Evolutionary conservation across 2,329 filamentous ascomycete species (phyloP).

Genomic region (Microcyclospora tardicrescens): DNA sequence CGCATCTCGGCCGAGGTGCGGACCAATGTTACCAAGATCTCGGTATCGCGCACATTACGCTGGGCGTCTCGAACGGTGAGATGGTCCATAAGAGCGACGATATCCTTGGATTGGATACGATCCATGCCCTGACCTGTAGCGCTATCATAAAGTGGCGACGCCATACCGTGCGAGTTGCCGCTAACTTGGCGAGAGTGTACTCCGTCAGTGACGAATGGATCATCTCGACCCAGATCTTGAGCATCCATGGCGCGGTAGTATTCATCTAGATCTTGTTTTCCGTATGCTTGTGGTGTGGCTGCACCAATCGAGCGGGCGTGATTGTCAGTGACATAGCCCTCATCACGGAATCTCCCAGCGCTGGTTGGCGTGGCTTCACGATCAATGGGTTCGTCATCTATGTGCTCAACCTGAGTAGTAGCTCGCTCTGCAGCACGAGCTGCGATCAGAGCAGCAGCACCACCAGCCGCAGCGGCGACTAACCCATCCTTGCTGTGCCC

Average conservation of each 20-base stretch:
- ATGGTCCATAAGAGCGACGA: constrained; percentile 95
- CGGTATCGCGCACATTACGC: constrained; percentile 87
- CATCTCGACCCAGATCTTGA: constrained; percentile 30
- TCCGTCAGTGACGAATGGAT: constrained; percentile 48
- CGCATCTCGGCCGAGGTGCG: constrained; percentile 94
- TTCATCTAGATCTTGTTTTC: constrained; percentile 45
- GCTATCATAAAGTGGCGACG: constrained; percentile 78
- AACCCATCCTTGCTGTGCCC: constrained; percentile 8
- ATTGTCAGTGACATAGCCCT: constrained; percentile 79
- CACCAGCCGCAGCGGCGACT: constrained; percentile 15
- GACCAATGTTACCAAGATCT: constrained; percentile 88
- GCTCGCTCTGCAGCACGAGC: constrained; percentile 24
- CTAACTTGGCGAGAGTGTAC: constrained; percentile 57
- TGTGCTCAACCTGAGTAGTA: constrained; percentile 19
- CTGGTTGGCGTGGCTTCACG: constrained; percentile 33
- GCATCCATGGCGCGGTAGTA: constrained; percentile 38
- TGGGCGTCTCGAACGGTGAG: constrained; percentile 94
- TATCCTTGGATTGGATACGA: constrained; percentile 87
- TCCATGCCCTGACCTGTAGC: constrained; percentile 80
- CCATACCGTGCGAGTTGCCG: constrained; percentile 84
- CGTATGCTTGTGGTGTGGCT: constrained; percentile 31
- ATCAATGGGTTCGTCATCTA: constrained; percentile 18
- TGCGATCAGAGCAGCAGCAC: constrained; percentile 14
- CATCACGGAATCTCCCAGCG: constrained; percentile 54
- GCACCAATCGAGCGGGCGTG: constrained; percentile 37